phyloP scores from a whole-genome alignment of 306 rosid genomes.

The Hippophae tibetana region DNA sequence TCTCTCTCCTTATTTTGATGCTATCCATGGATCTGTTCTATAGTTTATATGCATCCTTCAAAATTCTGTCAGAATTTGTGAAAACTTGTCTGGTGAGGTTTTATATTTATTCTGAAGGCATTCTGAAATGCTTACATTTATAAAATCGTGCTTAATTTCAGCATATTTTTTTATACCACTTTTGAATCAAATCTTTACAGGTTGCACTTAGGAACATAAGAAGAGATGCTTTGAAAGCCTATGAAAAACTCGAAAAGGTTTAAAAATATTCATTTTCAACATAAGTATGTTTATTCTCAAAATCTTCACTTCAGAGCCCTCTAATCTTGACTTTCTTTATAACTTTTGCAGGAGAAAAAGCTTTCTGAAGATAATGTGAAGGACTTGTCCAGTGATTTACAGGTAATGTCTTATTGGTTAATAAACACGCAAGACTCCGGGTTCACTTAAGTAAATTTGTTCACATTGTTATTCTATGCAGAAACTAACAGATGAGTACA shows the following conservation, averaged over 20 bases:
- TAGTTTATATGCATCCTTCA: too few relatives aligned
- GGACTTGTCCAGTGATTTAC: constrained; percentile 82
- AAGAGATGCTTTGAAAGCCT: constrained; percentile 91
- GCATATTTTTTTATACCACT: constrained; percentile 16
- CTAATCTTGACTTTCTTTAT: constrained; percentile 13
- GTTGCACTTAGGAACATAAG: constrained; percentile 94
- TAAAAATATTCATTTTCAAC: constrained; percentile 20
- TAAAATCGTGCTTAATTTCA: background rate
- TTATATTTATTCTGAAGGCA: background rate
- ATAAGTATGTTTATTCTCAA: constrained; percentile 6
- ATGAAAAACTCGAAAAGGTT: constrained; percentile 95
- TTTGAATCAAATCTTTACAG: constrained; percentile 24
- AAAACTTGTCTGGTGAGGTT: background rate
- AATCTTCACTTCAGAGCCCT: constrained; percentile 12
- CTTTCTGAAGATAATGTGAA: constrained; percentile 84
- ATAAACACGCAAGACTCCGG: background rate
- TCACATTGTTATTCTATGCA: constrained; percentile 22
- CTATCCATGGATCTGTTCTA: too few relatives aligned
- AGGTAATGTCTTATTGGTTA: constrained; percentile 33
- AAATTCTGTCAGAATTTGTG: background rate
- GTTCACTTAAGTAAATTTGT: background rate
- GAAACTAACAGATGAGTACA: constrained; percentile 81
- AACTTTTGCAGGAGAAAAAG: constrained; percentile 60
- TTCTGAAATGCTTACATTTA: background rate
- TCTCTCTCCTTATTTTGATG: too few relatives aligned